These are phyloP conservation scores for Grosmannia serpens DNA, from an alignment of 2,329 filamentous ascomycete genomes.

Conservation along the genomic window DNA sequence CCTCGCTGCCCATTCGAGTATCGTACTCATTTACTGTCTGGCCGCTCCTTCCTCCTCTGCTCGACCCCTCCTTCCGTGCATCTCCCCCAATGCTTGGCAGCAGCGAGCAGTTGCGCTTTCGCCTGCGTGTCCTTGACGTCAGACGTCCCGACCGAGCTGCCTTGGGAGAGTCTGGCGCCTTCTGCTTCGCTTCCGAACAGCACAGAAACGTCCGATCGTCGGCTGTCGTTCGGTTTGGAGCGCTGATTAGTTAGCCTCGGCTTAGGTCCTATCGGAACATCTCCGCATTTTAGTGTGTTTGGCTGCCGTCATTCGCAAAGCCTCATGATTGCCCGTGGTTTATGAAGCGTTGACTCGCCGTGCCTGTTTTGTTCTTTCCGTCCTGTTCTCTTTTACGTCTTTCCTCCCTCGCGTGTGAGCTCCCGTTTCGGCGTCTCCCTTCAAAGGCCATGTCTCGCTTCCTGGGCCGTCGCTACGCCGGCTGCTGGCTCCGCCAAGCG, in stretches of 20 bases:
- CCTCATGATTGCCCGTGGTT: not conserved
- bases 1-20: too few relatives aligned
- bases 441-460: slow-evolving; percentile 9
- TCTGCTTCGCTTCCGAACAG: not conserved
- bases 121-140: too few relatives aligned
- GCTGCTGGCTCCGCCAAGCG: slow-evolving; percentile 8
- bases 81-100: too few relatives aligned
- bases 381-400: not conserved
- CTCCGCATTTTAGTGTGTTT: not conserved
- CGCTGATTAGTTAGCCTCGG: not conserved
- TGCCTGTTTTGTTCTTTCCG: not conserved
- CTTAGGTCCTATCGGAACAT: not conserved
- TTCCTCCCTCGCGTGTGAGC: not conserved
- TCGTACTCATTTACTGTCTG: too few relatives aligned
- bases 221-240: not conserved
- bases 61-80: too few relatives aligned
- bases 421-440: not conserved
- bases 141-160: too few relatives aligned
- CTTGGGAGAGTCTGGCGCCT: too few relatives aligned
- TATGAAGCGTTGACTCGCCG: not conserved
- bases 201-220: not conserved
- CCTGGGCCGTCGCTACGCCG: slow-evolving; percentile 6
- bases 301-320: not conserved
- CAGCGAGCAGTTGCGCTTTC: not conserved
- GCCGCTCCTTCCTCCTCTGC: too few relatives aligned